Base-by-base conservation (phyloP, 2,329 filamentous ascomycete species). In the Colletotrichum costaricense region DNA sequence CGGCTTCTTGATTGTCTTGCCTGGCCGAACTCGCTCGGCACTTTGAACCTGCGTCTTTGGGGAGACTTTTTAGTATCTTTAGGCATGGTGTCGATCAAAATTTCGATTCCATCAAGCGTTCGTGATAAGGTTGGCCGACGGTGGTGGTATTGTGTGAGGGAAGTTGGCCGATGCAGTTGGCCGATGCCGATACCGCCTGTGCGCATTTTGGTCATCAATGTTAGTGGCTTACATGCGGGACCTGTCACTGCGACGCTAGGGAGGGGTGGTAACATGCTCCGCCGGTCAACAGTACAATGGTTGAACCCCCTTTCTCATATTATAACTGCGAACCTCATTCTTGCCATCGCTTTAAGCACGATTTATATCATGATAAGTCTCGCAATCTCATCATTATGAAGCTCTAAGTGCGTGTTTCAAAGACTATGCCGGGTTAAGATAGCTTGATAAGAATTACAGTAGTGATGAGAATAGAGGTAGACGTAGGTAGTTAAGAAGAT, bases 1-100 rank as follows among this genome's bases (percentile, higher is more conserved):
- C 85, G 82, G 76, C 85, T 86, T 67, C 85, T 77, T 42, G 81
- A 82, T 75, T 82, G 79, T 63, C 84, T 78, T 24, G 84, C 80
- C 57, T 78, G 79, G 71, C 84, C 84, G 76, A 84, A 84, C 73
- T 82, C 82, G 77, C 83, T 85, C 71, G 83, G 81, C 63, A 85
- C 81, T 72, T 80, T 82, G 76, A 84, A 85, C 69, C 81, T 83
- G 76, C 83, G 83, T 63, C 78, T 76, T 55, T 28, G 58, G 16
- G 35, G 2, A 16, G 24, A 33, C 14, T 9, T 59, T 5, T 4
- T 14, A 7, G 12, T 46, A 22, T 69, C 6, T 7, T 46, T 24
- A 3, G 58, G 42, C 66, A 63, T 69, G 24, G 57, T 22, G 33
- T 63, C 24, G 38, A 22, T n/a, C 22, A 7, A 14, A 8, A 28